Conservation (phyloP, 1,284 basidiomycete genomes). For the Cryptococcus amylolentus region DNA sequence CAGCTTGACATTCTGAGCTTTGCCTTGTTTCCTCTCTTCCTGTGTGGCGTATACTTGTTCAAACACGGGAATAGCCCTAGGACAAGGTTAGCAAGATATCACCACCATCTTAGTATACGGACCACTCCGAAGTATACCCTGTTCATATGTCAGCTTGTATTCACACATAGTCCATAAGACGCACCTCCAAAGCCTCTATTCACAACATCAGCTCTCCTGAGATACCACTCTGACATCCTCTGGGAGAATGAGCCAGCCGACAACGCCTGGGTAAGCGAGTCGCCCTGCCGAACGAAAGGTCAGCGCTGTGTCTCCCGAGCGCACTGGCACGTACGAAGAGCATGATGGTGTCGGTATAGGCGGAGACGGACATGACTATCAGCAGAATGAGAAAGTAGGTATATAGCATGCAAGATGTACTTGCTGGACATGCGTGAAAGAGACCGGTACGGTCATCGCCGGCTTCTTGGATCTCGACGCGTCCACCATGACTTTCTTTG, state of each 20-base stretch:
- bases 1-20: conserved; percentile 59
- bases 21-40: conserved; percentile 54
- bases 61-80: conserved; percentile 66
- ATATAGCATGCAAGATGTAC: not conserved
- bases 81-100: not conserved
- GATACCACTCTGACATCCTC: conserved; percentile 58
- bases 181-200: conserved; percentile 63
- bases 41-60: conserved; percentile 63
- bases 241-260: conserved; percentile 38
- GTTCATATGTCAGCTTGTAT: not conserved
- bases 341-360: conserved; percentile 41
- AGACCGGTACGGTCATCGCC: not conserved
- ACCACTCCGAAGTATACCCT: conserved; percentile 79
- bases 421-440: no score
- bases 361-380: conserved; percentile 32
- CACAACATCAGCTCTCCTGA: conserved; percentile 72
- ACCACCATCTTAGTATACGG: not conserved
- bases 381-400: not conserved
- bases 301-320: no score
- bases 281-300: conserved; percentile 31
- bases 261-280: conserved; percentile 46
- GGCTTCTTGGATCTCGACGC: not conserved
- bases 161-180: not conserved
- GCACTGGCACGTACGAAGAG: conserved; percentile 37
- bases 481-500: not conserved